Evolutionary conservation across 2,329 filamentous ascomycete species (phyloP).

Genomic region (Paracamarosporium sp.): DNA sequence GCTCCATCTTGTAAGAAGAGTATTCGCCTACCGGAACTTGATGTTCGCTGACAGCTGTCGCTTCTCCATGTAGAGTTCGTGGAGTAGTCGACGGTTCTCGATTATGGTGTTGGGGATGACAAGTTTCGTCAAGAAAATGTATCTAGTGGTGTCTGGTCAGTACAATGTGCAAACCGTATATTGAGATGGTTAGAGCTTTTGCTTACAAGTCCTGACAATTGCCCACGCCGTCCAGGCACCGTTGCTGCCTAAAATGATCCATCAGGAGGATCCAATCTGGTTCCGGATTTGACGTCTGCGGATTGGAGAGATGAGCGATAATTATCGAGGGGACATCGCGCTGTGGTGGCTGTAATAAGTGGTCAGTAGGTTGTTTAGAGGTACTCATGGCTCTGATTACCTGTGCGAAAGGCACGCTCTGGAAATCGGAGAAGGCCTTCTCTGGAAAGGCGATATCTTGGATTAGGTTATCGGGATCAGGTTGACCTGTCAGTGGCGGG

Average conservation of each 20-base stretch:
- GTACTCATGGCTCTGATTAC: neutral
- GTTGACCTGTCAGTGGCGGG: neutral
- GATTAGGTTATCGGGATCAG: constrained; percentile 11
- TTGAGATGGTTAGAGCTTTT: neutral
- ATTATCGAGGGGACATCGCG: constrained; percentile 18
- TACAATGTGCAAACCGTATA: neutral
- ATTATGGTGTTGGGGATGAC: constrained; percentile 19
- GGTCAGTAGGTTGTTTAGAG: neutral
- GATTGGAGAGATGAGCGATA: constrained; percentile 9
- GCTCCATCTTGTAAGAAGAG: no score
- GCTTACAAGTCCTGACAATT: constrained; percentile 20
- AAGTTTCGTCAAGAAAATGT: constrained; percentile 17
- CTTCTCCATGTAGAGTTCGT: constrained; percentile 10
- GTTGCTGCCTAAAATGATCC: constrained; percentile 5
- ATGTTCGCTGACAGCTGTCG: neutral
- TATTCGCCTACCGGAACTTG: constrained; percentile 2
- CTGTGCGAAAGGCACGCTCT: constrained; percentile 11
- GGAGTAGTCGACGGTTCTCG: constrained; percentile 13
- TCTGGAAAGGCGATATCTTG: constrained; percentile 7
- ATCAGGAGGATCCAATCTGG: constrained; percentile 17
- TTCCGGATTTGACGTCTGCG: neutral
- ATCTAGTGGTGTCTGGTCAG: neutral
- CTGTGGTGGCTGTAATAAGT: neutral
- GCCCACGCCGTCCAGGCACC: constrained; percentile 7
- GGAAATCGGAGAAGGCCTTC: constrained; percentile 16